These are phyloP conservation scores for Pseudomassariella vexata DNA, from an alignment of 2,329 filamentous ascomycete genomes.

Conservation along the genomic window DNA sequence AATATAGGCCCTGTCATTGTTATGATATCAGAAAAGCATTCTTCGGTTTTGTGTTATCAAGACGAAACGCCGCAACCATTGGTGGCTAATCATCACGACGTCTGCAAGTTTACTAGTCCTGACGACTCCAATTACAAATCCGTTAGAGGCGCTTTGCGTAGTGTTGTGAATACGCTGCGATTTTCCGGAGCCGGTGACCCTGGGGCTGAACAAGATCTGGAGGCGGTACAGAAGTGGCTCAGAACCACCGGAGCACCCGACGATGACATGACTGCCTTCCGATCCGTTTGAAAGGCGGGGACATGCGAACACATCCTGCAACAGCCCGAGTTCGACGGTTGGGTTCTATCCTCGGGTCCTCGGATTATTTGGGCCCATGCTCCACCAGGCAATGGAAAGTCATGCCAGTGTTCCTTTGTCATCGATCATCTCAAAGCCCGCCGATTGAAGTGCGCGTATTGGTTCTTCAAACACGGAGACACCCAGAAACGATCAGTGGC, in stretches of 20 bases:
- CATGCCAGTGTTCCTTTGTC: no score
- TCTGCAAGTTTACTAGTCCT: constrained; percentile 20
- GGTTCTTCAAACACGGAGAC: constrained; percentile 10
- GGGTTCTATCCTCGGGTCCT: no score
- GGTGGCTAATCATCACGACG: constrained; percentile 22
- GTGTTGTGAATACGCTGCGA: constrained; percentile 8
- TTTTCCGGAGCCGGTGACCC: no score
- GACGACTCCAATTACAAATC: constrained; percentile 15
- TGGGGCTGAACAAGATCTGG: no score
- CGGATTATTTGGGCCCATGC: no score
- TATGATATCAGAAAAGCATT: constrained; percentile 19
- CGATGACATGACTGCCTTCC: no score
- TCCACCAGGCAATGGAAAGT: no score
- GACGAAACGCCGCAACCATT: constrained; percentile 17
- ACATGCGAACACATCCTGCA: no score
- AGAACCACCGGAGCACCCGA: no score
- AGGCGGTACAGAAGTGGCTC: no score
- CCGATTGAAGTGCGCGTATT: constrained; percentile 6
- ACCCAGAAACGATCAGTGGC: constrained; percentile 7
- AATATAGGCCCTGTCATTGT: constrained; percentile 10
- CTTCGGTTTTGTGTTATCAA: constrained; percentile 21
- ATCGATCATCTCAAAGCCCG: constrained; percentile 8
- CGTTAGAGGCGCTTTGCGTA: constrained; percentile 12
- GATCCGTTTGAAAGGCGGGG: no score
- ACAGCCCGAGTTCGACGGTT: no score